Evolutionary conservation across 2,329 filamentous ascomycete species (phyloP).

Genomic region (Niveomyces coronatus): DNA sequence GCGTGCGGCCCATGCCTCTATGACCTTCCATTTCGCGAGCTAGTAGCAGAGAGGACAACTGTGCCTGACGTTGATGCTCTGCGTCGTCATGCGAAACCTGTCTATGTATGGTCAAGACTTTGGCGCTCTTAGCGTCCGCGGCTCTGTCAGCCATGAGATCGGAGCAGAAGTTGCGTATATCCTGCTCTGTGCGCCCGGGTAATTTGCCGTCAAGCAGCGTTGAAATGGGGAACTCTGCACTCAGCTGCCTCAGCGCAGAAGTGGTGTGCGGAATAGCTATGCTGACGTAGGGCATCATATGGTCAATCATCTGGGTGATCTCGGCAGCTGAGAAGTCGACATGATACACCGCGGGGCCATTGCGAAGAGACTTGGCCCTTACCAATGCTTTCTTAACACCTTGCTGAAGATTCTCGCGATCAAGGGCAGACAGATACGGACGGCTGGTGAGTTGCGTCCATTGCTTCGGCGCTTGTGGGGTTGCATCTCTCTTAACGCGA

Average conservation of each 20-base stretch:
- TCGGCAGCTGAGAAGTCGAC: slow-evolving; percentile 36
- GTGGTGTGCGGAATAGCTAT: slow-evolving; percentile 7
- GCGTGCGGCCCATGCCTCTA: slow-evolving; percentile 29
- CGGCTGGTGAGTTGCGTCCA: not conserved
- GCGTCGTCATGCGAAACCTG: not conserved
- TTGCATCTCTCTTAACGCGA: not conserved
- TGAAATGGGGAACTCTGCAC: slow-evolving; percentile 15
- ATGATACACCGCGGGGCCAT: slow-evolving; percentile 23
- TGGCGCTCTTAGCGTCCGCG: slow-evolving; percentile 8
- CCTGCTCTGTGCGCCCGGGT: slow-evolving; percentile 16
- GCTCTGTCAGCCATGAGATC: slow-evolving; percentile 19
- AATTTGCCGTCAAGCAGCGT: slow-evolving; percentile 15
- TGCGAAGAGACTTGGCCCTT: not conserved
- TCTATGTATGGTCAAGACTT: slow-evolving; percentile 18
- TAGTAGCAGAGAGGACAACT: slow-evolving; percentile 32
- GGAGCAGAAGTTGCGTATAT: slow-evolving; percentile 22
- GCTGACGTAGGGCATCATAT: slow-evolving; percentile 13
- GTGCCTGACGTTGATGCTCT: slow-evolving; percentile 9
- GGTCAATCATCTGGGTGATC: slow-evolving; percentile 18
- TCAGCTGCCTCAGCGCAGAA: slow-evolving; percentile 14
- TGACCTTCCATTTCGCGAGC: slow-evolving; percentile 40
- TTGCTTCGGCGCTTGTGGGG: not conserved
- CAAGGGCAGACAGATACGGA: not conserved
- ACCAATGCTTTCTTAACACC: not conserved
- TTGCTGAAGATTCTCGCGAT: slow-evolving; percentile 2